Evolutionary conservation across 73 alveolate genomes (phyloP).

Genomic region (Uronychia binucleata): DNA sequence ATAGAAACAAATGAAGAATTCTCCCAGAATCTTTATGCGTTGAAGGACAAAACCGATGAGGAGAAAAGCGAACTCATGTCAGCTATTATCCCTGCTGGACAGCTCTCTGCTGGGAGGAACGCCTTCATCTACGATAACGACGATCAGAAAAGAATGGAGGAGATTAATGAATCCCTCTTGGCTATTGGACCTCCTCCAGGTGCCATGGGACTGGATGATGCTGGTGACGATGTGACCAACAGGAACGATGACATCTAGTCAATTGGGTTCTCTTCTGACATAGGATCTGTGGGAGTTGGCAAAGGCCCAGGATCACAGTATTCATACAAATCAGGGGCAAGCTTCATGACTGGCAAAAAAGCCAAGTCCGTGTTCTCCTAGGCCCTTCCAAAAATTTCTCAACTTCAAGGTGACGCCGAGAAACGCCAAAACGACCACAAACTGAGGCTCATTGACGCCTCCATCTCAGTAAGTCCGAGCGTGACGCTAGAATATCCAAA

Average conservation of each 20-base stretch:
- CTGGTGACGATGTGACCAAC: background rate
- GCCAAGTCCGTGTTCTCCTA: background rate
- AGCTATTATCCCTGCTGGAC: background rate
- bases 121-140: background rate
- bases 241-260: background rate
- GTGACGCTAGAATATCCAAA: background rate
- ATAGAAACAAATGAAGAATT: background rate
- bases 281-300: background rate
- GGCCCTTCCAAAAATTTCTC: background rate
- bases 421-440: background rate
- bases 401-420: background rate
- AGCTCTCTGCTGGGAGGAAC: background rate
- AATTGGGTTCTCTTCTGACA: background rate
- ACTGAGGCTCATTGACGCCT: background rate
- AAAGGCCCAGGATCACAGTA: background rate
- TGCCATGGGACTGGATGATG: background rate
- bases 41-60: background rate
- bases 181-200: background rate
- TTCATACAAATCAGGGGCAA: background rate
- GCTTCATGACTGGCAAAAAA: background rate
- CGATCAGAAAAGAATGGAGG: background rate
- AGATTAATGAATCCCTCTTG: conserved; percentile 2
- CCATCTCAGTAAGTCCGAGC: background rate
- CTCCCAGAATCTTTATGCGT: background rate
- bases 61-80: conserved; percentile 2